Evolutionary conservation across 1,284 basidiomycete genomes (phyloP), one percentile per base, ranked within the genome.

Genomic region (Sporisorium iseilematis-ciliati): DNA sequence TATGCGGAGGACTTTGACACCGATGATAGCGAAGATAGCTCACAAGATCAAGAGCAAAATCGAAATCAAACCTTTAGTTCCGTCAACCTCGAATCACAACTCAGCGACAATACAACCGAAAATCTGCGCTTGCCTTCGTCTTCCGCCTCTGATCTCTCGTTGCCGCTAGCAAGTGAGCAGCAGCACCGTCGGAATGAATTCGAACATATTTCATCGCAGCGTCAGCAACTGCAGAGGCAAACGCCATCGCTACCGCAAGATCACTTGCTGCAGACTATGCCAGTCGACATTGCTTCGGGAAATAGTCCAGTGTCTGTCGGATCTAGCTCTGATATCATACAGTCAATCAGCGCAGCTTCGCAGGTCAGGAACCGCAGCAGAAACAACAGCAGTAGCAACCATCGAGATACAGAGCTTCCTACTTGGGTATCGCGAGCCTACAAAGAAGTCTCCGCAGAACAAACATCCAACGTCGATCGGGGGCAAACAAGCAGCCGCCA

Each of bases 401-500:
- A 26, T 8, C 33, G 46, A 8, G 33, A 42, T 14, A 38, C 40
- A 11, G 58, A 53, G 7, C 41, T 60, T 18, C 58, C 58, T 6
- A 51, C 49, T 7, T 60, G 58, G 58, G 51, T 60, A 8, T 51
- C 58, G 4, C 49, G 58, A 29, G 58, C 58, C 12, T 60, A 60
- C 33, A 42, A 60, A 12, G 50, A 60, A 16, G 40, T 38, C 5
- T 46, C 58, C 3, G 58, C 50, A 11, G 38, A 53, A n/a, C 58
- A 60, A 23, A 43, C 14, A 8, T 42, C 23, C 3, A 29, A 29
- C 21, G 6, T 29, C 10, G 58, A 45, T 14, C 26, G 43, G 16
- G 31, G 7, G 10, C 21, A 51, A 33, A 25, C n/a, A 23, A 25
- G 41, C 21, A 25, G 2, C n/a, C n/a, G n/a, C n/a, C n/a, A 46